Evolutionary conservation across 805 yeast genomes (phyloP), one percentile per base, ranked within the genome.

Genomic region (Candida michaelii): DNA sequence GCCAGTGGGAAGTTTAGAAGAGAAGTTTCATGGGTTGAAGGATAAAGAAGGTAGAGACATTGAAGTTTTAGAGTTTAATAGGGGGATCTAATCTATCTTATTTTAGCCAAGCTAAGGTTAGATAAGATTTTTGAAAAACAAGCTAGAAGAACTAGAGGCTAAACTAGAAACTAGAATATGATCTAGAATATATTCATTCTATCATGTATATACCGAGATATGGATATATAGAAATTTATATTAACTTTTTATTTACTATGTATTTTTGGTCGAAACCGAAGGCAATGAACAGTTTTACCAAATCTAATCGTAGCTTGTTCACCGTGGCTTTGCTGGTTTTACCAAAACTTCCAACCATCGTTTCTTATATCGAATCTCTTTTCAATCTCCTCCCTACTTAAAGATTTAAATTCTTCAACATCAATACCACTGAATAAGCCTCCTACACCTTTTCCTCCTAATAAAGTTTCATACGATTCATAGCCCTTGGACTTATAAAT

Each of bases 381-480:
- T 51, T 80, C 83, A 19, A 83, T 74, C 19, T 70, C 75, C 12
- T 63, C 66, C 45, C 85, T 63, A 37, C 62, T 52, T 27, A 73
- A 66, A 3, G 46, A 54, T 15, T 63, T 48, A 47, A 83, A 76
- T 3, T 46, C 50, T 11, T 70, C 70, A 17, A 54, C 30, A 36
- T 54, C 42, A 36, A 73, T 65, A 19, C 21, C 42, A 3, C 30
- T 43, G 0, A 52, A 46, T 32, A 77, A 53, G 29, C 71, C 64
- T 1, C 91, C 96, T 17, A 80, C 95, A 45, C 99, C 99, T 48
- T 78, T 80, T 3, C 97, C 98, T 30, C 98, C 99, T 27, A 91
- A 72, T 3, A 79, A 73, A 1, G 97, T 86, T 55, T 81, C 83
- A 56, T 80, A 89, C 9, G 89, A 80, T 56, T 84, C 86, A 59